Base-by-base conservation (phyloP, 1,284 basidiomycete species). In the Tetrapyrgos nigripes region DNA sequence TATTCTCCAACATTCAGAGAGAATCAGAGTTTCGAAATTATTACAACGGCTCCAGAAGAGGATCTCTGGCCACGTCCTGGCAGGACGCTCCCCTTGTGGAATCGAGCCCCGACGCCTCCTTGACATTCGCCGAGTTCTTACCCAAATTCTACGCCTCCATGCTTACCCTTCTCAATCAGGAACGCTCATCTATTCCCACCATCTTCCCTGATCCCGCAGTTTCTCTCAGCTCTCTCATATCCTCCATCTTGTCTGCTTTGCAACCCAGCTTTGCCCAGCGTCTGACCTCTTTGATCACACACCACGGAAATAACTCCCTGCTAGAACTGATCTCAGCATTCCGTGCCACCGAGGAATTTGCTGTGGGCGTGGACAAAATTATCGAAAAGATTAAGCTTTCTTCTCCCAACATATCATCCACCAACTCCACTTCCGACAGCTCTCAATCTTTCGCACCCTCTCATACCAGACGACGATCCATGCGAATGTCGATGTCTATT, bases 1-100 rank as follows among this genome's bases (percentile, higher is more conserved):
- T 97, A 52, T 98, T 97, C 73, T 84, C 85, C 60, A 86, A 92
- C 68, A 97, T 98, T 61, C 92, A 96, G 68, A 83, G 96, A 46
- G 94, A 94, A 70, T 81, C 86, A 11, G 96, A 97, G 73, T 98
- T 96, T 72, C 84, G 92, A 62, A 91, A 92, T 68, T 97, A 96
- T 71, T 98, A 97, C 77, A 93, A 95, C 71, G 93, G 92, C 6
- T 90, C 92, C 3, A 82, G 93, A 47, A 80, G 92, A 53, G 79
- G 83, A 11, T 67, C 79, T 5, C 71, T 97, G 13, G 79, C 92
- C 44, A 76, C 85, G 17, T 68, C 83, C 53, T 98, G 96, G 96
- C 80, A 84, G 62, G 78, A 78, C 27, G 80, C 81, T 1, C 68
- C 70, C 1, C 70, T 92, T 35, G 61, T 73, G 1, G 89, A 89